Base-by-base conservation (phyloP, 192 early-diverging fungal genomes). In the Entomortierella chlamydospora region DNA sequence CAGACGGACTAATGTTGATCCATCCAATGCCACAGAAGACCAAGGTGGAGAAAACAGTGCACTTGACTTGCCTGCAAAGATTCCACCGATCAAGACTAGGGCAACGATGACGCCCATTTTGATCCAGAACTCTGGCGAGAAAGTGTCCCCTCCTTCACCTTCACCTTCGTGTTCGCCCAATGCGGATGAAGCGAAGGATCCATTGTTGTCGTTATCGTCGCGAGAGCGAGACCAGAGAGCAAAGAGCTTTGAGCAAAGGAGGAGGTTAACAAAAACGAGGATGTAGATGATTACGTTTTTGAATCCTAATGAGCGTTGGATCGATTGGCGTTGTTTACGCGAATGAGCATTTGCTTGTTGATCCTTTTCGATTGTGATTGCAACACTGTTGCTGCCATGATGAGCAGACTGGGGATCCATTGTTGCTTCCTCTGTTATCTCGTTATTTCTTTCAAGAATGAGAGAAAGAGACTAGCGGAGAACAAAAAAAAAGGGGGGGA, bases 21-120 rank as follows among this genome's bases (percentile, higher is more conserved):
- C 11, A 51, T 51, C 50, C 50, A 51, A 4, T 17, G 50, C 8
- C n/a, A 8, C 28, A 43, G 18, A 59, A 17, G 11, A 59, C 39
- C 20, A 37, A 6, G n/a, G 28, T 8, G 39, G 45, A 55, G 28
- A 37, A 34, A 39, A 49, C 15, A 20, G 20, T 47, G 45, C 15
- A 20, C 2, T 5, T 47, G 15, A 81, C 67, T 74, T 83, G 80
- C 92, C 95, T 8, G 94, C 93, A 73, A 94, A 87, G 45, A 94
- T 81, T 6, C 93, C 94, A 45, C 94, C 94, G n/a, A 91, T 57
- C 25, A 95, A 70, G 1, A 95, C 94, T n/a, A 95, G 81, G 20
- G 85, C 66, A 9, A 85, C 59, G 51, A 93, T 90, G 5, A 83
- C 54, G 10, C 58, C 61, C 45, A 93, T 62, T 43, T 81, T 83